Base-by-base conservation (phyloP, 108 stramenopile genomes). In the Fistulifera pelliculosa region DNA sequence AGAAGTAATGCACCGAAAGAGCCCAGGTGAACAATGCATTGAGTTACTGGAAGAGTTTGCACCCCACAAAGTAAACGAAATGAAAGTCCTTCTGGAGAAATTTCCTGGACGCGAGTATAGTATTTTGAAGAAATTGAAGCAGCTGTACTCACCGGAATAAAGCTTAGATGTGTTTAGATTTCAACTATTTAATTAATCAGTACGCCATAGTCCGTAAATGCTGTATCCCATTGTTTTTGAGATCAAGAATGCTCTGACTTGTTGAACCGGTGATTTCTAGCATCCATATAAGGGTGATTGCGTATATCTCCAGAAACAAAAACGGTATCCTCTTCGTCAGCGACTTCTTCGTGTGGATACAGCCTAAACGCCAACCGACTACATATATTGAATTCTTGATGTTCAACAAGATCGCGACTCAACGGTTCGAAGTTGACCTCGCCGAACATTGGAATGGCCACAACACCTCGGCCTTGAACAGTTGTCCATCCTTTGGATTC, bases 361-460 rank as follows among this genome's bases (percentile, higher is more conserved):
- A 76, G 86, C 31, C 8, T 35, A 8, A 35, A 3, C 50, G 26
- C 50, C 19, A 26, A 23, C 22, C 50, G 23, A 52, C 50, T 26
- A 52, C 8, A 26, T 8, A 52, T 52, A 25, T 26, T 26, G 6
- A 8, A 35, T 35, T 35, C 31, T 35, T 35, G 31, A 4, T 8
- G 44, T 21, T 45, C 44, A 16, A 27, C 6, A n/a, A 5, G 27
- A 19, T 28, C 57, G 58, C 51, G 58, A 41, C 80, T 68, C 21
- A 84, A 73, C 44, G 85, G 85, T 47, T 64, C 58, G 48, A 80
- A 88, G 28, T 72, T 79, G 19, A 35, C 83, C 74, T 91, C 90
- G 28, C 90, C 90, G 79, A 91, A 87, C 90, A 91, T 91, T 17
- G 90, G 90, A 52, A 91, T 83, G 16, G 43, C 58, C 6, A 71